phyloP scores from a whole-genome alignment of 495 filamentous ascomycete genomes.

The Neurospora pannonica region DNA sequence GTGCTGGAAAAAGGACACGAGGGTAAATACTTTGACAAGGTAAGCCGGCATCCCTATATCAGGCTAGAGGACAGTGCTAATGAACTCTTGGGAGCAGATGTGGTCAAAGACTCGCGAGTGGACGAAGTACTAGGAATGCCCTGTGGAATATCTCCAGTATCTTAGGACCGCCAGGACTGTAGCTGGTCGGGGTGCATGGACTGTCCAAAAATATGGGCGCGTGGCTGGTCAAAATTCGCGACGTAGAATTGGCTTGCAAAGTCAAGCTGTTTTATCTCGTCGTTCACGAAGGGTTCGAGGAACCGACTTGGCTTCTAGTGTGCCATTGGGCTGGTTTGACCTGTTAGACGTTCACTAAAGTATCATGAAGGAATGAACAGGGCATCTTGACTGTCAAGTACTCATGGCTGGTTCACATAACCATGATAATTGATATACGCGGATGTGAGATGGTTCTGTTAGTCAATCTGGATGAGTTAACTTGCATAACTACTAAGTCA shows the following conservation, averaged over 20 bases:
- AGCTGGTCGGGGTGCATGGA: background rate
- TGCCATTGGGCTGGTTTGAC: background rate
- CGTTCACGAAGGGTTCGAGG: background rate
- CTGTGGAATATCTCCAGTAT: background rate
- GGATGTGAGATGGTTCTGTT: background rate
- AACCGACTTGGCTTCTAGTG: background rate
- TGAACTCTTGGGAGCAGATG: background rate
- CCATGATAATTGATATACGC: background rate
- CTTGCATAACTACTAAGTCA: background rate
- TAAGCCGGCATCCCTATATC: background rate
- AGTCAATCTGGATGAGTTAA: background rate
- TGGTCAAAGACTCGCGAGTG: background rate
- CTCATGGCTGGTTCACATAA: background rate
- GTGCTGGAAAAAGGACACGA: background rate
- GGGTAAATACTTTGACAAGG: background rate
- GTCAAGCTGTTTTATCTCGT: background rate
- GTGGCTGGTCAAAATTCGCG: background rate
- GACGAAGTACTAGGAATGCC: background rate
- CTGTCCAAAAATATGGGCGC: background rate
- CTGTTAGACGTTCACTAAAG: background rate
- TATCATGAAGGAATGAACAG: background rate
- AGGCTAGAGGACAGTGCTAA: background rate
- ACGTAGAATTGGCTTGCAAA: background rate
- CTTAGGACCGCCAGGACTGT: background rate
- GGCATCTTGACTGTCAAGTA: background rate